Percentiles rank a stretch among this genome's conserved stretches.
Conservation (phyloP, 2,329 filamentous ascomycete species). For the Epichloe aotearoae region DNA sequence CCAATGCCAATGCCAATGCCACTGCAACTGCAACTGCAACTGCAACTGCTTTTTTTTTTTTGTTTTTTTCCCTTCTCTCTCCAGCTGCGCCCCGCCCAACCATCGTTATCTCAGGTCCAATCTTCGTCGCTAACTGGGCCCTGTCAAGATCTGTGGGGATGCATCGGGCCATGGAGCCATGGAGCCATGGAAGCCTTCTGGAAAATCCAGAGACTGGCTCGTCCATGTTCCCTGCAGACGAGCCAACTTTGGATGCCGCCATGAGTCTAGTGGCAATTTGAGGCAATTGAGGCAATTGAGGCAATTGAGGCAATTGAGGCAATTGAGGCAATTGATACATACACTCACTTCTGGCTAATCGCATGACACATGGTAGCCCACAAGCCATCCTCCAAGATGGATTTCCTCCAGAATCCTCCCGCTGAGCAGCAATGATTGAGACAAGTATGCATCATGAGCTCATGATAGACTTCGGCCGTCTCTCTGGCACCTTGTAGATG, state of each 20-base stretch:
- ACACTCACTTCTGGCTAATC: accelerated
- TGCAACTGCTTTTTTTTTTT: not conserved
- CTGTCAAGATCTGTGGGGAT: not conserved
- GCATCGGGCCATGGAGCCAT: not conserved
- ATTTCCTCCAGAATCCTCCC: too few species aligned
- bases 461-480: not conserved
- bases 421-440: not conserved
- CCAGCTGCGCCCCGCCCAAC: too few species aligned
- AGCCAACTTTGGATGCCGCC: too few species aligned
- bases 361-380: too few species aligned
- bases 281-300: not conserved
- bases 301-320: too few species aligned
- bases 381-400: too few species aligned
- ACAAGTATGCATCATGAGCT: not conserved
- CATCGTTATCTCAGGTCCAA: too few species aligned
- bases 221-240: too few species aligned
- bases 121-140: not conserved
- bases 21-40: not conserved
- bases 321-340: too few species aligned
- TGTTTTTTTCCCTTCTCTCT: not conserved
- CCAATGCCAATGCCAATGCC: not conserved
- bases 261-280: not conserved
- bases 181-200: constrained; percentile 1
- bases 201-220: not conserved
- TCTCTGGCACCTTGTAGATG: too few species aligned